Base-by-base conservation (phyloP, 306 rosid genomes). In the Inga laurina region DNA sequence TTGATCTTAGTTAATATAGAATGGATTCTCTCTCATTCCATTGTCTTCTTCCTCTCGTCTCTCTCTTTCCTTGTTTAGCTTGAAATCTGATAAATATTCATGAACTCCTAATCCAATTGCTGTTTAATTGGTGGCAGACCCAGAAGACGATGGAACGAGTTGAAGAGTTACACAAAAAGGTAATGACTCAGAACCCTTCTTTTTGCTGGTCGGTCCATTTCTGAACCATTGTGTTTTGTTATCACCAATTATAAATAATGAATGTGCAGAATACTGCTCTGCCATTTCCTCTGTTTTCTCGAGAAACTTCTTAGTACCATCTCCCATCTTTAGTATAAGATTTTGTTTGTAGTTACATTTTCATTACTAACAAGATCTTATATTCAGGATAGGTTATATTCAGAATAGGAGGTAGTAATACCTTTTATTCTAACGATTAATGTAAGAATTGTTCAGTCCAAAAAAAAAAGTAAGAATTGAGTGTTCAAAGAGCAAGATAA, bases 161-260 rank as follows among this genome's bases (percentile, higher is more conserved):
- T 0, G 88, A 90, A 15, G 96, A 90, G 78, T 86, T 92, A 46
- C 92, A 82, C 24, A 78, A 78, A 82, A 89, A 86, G 93, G 98
- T 92, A 79, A n/a, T 14, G 59, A 45, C 27, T 44, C 21, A 45
- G 76, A n/a, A 59, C 66, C 59, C 1, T 52, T 52, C 59, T 52
- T 52, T 51, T 51, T 16, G 57, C 54, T 48, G 18, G 54, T 14
- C 57, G 1, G n/a, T 51, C n/a, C 19, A 51, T 16, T 51, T 13
- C 57, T 0, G n/a, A 51, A 16, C 57, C 19, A 4, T 14, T 51
- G 19, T 16, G 57, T 51, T 51, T 51, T 3, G n/a, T 51, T 19
- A 18, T 54, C 22, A 19, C 8, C 10, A 54, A 54, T 5, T 54
- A 54, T 54, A 19, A 19, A 54, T 54, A 54, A 54, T 54, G 61